Percentiles rank a stretch among this genome's conserved stretches.
Evolutionary conservation across 1,284 basidiomycete species (phyloP).

Genomic region (Ustilago cynodontis): DNA sequence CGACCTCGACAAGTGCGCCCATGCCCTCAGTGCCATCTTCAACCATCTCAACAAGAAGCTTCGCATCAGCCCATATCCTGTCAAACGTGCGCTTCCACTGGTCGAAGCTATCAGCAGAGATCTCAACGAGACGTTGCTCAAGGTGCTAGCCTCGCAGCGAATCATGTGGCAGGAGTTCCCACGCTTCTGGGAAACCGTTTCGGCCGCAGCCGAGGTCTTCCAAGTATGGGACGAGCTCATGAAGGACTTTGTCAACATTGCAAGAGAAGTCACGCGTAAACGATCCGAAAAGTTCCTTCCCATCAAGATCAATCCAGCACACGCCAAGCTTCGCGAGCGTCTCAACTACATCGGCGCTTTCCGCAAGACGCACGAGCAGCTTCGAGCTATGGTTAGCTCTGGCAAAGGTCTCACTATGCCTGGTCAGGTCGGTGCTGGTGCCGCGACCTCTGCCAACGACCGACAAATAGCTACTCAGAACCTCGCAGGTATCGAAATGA

Average conservation of each 20-base stretch:
- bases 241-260: slow-evolving; percentile 98
- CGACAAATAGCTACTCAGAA: slow-evolving; percentile 61
- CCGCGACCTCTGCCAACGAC: slow-evolving; percentile 26
- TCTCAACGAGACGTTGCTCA: slow-evolving; percentile 93
- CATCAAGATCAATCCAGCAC: slow-evolving; percentile 92
- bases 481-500: slow-evolving; percentile 85
- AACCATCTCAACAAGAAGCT: slow-evolving; percentile 95
- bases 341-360: slow-evolving; percentile 89
- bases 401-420: slow-evolving; percentile 77
- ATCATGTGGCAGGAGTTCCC: slow-evolving; percentile 94
- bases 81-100: slow-evolving; percentile 91
- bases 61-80: slow-evolving; percentile 83
- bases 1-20: slow-evolving; percentile 92
- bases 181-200: slow-evolving; percentile 87
- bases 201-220: slow-evolving; percentile 84
- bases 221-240: slow-evolving; percentile 95
- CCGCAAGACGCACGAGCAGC: slow-evolving; percentile 94
- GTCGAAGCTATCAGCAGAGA: slow-evolving; percentile 98
- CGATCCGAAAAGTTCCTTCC: slow-evolving; percentile 94
- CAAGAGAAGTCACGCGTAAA: slow-evolving; percentile 92
- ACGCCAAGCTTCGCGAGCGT: slow-evolving; percentile 90
- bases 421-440: slow-evolving; percentile 11
- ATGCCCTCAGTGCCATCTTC: slow-evolving; percentile 88
- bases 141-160: slow-evolving; percentile 88
- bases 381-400: slow-evolving; percentile 95